Conservation (phyloP, 1,139 yeast genomes). For the Dujonia santamariae region DNA sequence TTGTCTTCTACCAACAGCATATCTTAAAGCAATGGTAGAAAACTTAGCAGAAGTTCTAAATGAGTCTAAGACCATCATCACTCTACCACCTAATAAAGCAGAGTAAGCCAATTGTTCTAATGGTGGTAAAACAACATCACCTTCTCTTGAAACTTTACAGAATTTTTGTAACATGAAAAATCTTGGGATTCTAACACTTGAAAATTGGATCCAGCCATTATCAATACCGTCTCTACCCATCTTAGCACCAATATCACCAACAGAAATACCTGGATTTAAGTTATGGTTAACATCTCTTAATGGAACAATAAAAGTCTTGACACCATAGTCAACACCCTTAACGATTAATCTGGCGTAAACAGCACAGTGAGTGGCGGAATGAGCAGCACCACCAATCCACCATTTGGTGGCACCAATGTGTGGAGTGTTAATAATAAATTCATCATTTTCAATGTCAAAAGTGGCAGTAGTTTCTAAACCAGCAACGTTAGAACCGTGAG, state of each 20-base stretch:
- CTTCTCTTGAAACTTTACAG: conserved; percentile 40
- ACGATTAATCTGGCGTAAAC: conserved; percentile 45
- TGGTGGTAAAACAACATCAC: conserved; percentile 43
- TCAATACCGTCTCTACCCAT: conserved; percentile 52
- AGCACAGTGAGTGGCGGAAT: conserved; percentile 44
- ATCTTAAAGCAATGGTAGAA: conserved; percentile 42
- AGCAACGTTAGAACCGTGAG: conserved; percentile 47
- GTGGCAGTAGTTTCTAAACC: conserved; percentile 49
- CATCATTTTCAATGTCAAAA: conserved; percentile 37
- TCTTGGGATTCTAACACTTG: conserved; percentile 43
- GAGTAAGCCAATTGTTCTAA: conserved; percentile 47
- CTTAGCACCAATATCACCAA: conserved; percentile 49
- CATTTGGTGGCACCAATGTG: conserved; percentile 51
- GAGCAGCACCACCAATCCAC: conserved; percentile 55
- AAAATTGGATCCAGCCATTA: conserved; percentile 50
- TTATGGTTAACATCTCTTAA: conserved; percentile 45
- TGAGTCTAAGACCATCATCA: conserved; percentile 43
- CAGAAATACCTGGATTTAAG: conserved; percentile 40
- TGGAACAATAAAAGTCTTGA: conserved; percentile 48
- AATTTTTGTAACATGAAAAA: conserved; percentile 48
- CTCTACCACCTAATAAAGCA: conserved; percentile 46
- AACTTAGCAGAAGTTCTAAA: conserved; percentile 42
- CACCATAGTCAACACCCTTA: conserved; percentile 45
- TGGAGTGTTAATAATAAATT: conserved; percentile 45
- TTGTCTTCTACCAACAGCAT: conserved; percentile 46